These are phyloP conservation scores for Lecanicillium sp. DNA, from an alignment of 2,329 filamentous ascomycete genomes.

Conservation along the genomic window DNA sequence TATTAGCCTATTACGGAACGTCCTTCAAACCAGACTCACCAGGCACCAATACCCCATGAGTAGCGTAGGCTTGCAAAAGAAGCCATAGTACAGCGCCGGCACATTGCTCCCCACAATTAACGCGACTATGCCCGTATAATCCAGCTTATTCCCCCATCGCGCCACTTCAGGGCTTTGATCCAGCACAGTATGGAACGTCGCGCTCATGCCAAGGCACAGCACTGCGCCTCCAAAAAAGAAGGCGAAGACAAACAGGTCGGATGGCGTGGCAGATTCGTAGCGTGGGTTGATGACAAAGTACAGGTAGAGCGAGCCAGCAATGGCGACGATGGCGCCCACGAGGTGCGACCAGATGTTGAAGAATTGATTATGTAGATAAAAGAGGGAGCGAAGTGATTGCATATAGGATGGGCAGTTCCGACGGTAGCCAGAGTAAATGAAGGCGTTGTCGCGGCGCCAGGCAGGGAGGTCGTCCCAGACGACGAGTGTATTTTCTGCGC, in stretches of 20 bases:
- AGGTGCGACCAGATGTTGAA: slow-evolving; percentile 58
- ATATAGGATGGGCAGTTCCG: slow-evolving; percentile 38
- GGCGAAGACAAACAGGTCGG: slow-evolving; percentile 61
- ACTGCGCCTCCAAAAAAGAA: slow-evolving; percentile 73
- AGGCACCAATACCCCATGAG: slow-evolving; percentile 67
- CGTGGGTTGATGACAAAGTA: slow-evolving; percentile 52
- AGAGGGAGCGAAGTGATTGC: slow-evolving; percentile 36
- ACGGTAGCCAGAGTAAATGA: slow-evolving; percentile 46
- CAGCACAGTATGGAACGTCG: slow-evolving; percentile 73
- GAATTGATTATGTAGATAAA: slow-evolving; percentile 50
- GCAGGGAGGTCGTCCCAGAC: slow-evolving; percentile 48
- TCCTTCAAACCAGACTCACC: too few relatives aligned
- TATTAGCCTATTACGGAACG: too few relatives aligned
- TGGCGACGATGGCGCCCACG: slow-evolving; percentile 54
- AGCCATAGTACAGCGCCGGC: slow-evolving; percentile 79
- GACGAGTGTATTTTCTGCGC: slow-evolving; percentile 31
- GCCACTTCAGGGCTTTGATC: slow-evolving; percentile 80
- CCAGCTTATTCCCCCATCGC: slow-evolving; percentile 81
- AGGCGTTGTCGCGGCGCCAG: slow-evolving; percentile 53
- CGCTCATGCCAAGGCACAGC: slow-evolving; percentile 68
- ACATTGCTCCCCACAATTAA: slow-evolving; percentile 89
- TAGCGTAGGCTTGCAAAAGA: slow-evolving; percentile 59
- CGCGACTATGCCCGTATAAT: slow-evolving; percentile 88
- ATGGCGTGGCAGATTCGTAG: slow-evolving; percentile 50
- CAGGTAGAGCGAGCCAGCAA: slow-evolving; percentile 41